Evolutionary conservation across 768 basidiomycete species (phyloP).

Genomic region (Naematelia encephala): DNA sequence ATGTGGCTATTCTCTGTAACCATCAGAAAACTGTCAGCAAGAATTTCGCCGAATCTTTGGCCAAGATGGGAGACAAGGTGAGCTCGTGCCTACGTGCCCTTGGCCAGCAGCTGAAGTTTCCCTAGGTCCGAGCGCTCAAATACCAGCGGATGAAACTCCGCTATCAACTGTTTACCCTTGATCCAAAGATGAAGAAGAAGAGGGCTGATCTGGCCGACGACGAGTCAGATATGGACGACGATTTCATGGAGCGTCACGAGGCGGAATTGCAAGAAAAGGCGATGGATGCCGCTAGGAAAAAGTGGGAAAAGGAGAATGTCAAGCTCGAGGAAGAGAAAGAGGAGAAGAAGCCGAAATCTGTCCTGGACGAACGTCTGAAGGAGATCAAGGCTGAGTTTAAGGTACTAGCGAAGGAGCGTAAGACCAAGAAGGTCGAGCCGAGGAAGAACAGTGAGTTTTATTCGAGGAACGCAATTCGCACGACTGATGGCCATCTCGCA

Average conservation of each 20-base stretch:
- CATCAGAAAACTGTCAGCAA: constrained; percentile 94
- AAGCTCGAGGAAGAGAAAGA: constrained; percentile 62
- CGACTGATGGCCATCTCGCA: too few species aligned
- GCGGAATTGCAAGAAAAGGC: constrained; percentile 72
- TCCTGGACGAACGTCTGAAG: constrained; percentile 66
- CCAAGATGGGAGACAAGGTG: constrained; percentile 88
- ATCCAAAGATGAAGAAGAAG: constrained; percentile 77
- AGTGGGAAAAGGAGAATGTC: constrained; percentile 85
- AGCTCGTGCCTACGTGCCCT: constrained; percentile 39
- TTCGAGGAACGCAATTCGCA: too few species aligned
- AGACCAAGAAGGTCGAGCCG: constrained; percentile 58
- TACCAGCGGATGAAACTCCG: constrained; percentile 98
- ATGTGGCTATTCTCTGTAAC: constrained; percentile 97
- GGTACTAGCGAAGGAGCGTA: constrained; percentile 73
- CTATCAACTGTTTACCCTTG: constrained; percentile 73
- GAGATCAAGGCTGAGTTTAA: constrained; percentile 75
- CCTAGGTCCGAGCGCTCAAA: constrained; percentile 77
- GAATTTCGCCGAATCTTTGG: constrained; percentile 88
- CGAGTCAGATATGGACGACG: constrained; percentile 93
- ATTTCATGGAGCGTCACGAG: constrained; percentile 79
- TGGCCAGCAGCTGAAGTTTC: background rate
- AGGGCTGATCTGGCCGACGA: constrained; percentile 67
- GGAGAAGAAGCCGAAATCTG: constrained; percentile 56
- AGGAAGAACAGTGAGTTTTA: constrained; percentile 32
- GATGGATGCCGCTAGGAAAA: constrained; percentile 85